Conservation (phyloP, 148 eudicot species). For the Rhododendron mucronatum region DNA sequence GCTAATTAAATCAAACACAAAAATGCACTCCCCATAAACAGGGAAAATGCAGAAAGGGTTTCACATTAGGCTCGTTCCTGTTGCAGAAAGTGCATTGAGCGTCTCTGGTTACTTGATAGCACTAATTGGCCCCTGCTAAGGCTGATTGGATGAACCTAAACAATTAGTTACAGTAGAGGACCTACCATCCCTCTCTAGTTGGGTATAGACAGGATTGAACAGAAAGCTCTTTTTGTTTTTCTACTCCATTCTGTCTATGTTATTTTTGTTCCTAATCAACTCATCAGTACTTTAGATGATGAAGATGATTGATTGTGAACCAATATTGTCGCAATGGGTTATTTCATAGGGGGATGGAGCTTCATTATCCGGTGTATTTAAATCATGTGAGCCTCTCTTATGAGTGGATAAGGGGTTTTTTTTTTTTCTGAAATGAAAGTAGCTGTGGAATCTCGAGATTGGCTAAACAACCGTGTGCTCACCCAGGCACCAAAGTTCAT, state of each 20-base stretch:
- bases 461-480: background rate
- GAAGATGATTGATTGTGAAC: background rate
- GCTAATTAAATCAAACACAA: background rate
- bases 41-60: background rate
- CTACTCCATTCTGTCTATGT: background rate
- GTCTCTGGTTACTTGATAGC: background rate
- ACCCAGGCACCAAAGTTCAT: background rate
- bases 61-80: background rate
- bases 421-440: background rate
- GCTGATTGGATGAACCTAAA: background rate
- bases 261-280: background rate
- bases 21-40: background rate
- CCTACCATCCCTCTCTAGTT: background rate
- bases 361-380: background rate
- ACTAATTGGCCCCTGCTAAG: background rate
- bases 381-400: background rate
- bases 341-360: background rate
- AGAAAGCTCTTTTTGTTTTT: background rate
- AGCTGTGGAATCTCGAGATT: background rate
- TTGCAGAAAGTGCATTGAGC: background rate
- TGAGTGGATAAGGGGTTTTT: background rate
- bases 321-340: background rate
- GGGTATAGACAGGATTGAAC: background rate
- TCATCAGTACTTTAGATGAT: background rate
- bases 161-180: background rate